Percentiles rank a stretch among this genome's conserved stretches.
Conservation (phyloP, 306 rosid species). For the Medicago lupulina region DNA sequence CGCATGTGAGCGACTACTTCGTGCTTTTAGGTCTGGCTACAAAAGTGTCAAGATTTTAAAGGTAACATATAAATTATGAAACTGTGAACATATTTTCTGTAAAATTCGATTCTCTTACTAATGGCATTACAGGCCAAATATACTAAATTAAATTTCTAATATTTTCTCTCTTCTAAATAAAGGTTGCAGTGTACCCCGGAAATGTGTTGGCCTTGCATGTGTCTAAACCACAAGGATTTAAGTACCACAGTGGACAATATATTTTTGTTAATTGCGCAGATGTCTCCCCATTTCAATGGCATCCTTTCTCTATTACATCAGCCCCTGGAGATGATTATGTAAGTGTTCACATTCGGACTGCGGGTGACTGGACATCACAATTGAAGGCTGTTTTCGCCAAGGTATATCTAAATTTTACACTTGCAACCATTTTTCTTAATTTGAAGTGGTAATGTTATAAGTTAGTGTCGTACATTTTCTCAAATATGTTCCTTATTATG, state of each 20-base stretch:
- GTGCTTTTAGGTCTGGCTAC: constrained; percentile 79
- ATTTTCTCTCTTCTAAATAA: background rate
- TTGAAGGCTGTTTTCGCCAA: constrained; percentile 71
- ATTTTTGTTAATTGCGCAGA: constrained; percentile 75
- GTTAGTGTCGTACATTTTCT: background rate
- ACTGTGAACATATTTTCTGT: background rate
- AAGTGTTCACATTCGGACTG: constrained; percentile 83
- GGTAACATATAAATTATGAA: constrained; percentile 46
- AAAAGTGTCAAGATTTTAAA: constrained; percentile 70
- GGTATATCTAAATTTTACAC: constrained; percentile 51
- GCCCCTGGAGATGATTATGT: constrained; percentile 89
- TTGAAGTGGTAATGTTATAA: background rate
- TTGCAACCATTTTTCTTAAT: background rate
- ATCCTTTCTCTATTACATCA: constrained; percentile 88
- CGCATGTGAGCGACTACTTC: constrained; percentile 82
- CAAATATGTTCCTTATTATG: constrained; percentile 4
- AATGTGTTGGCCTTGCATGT: constrained; percentile 83
- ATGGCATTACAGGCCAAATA: background rate
- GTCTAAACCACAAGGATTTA: constrained; percentile 89
- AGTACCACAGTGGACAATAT: constrained; percentile 86
- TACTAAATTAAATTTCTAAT: background rate
- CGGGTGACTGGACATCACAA: constrained; percentile 90
- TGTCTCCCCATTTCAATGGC: constrained; percentile 93
- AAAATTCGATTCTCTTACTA: background rate
- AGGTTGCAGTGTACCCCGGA: constrained; percentile 97